Evolutionary conservation across 805 yeast genomes (phyloP), one percentile per base, ranked within the genome.

Genomic region (Metschnikowia baotianmanensis): DNA sequence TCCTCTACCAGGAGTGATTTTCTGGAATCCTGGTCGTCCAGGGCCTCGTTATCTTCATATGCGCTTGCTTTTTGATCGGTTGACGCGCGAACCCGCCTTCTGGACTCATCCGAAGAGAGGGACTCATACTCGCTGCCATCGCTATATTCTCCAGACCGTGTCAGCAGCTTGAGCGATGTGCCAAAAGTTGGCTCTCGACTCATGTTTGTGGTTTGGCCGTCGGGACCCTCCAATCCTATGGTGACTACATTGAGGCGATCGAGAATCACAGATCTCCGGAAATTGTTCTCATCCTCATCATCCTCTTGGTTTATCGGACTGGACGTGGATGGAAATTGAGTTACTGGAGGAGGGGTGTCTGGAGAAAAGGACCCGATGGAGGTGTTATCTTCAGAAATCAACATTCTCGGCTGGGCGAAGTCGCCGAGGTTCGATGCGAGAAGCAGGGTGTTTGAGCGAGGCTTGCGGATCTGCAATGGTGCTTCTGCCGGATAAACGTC

Each of bases 241-340:
- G 74, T 68, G 11, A 68, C 67, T 39, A 65, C 61, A n/a, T 62
- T 59, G 21, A 69, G 55, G 19, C 66, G 51, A 37, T 67, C 71
- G 29, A 69, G 55, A 26, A 68, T 63, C 25, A 62, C 59, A 6
- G 71, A 63, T 23, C 73, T 42, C 37, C 71, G 57, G 17, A 68
- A 47, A 11, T 48, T 41, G 8, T 34, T 42, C 8, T 17, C 31
- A 11, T 30, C 36, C 11, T 42, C 46, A 3, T 44, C 50, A 28
- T 31, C 40, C 5, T 23, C 40, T 6, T 37, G 43, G 8, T 27
- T n/a, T n/a, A n/a, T n/a, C n/a, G n/a, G n/a, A n/a, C n/a, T n/a
- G n/a, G n/a, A n/a, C n/a, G n/a, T n/a, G n/a, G n/a, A n/a, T n/a
- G n/a, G n/a, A n/a, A n/a, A n/a, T n/a, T n/a, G n/a, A n/a, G n/a